These are phyloP conservation scores for Carpinus viminea DNA, from an alignment of 306 rosid species.

Conservation along the genomic window DNA sequence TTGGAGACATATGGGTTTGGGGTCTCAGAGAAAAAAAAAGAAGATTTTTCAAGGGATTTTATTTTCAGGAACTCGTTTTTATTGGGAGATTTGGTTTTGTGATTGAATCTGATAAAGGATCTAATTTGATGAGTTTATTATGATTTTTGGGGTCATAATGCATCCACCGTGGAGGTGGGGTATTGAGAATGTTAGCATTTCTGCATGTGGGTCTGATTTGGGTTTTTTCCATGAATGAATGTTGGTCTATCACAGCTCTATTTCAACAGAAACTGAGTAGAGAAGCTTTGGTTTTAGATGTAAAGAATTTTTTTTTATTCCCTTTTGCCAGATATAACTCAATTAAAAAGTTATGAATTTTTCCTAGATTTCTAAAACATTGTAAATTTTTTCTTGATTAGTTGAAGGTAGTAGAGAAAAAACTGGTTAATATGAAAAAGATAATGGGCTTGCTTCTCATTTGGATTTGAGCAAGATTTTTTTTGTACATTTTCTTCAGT, in stretches of 20 bases:
- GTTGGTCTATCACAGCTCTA: background rate
- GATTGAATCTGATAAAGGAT: background rate
- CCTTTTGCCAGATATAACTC: background rate
- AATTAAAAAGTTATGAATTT: background rate
- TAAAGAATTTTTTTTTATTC: background rate
- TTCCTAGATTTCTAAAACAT: background rate
- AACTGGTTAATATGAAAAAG: background rate
- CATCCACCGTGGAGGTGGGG: background rate
- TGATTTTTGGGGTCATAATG: background rate
- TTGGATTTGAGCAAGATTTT: background rate
- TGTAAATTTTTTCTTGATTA: background rate
- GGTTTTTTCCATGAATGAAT: background rate
- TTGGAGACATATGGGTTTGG: background rate
- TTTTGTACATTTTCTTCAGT: background rate
- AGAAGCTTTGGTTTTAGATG: background rate
- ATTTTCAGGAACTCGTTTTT: background rate
- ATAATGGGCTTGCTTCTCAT: background rate
- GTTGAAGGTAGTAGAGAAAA: background rate
- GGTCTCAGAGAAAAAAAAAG: background rate
- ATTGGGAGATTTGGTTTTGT: background rate
- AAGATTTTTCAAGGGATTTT: background rate
- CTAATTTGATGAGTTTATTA: background rate
- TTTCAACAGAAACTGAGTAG: background rate
- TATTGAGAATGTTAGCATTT: background rate
- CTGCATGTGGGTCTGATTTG: background rate